Percentiles rank a stretch among this genome's conserved stretches.
Evolutionary conservation across 1,139 yeast genomes (phyloP).

Genomic region (Saccharomyces hybrid): DNA sequence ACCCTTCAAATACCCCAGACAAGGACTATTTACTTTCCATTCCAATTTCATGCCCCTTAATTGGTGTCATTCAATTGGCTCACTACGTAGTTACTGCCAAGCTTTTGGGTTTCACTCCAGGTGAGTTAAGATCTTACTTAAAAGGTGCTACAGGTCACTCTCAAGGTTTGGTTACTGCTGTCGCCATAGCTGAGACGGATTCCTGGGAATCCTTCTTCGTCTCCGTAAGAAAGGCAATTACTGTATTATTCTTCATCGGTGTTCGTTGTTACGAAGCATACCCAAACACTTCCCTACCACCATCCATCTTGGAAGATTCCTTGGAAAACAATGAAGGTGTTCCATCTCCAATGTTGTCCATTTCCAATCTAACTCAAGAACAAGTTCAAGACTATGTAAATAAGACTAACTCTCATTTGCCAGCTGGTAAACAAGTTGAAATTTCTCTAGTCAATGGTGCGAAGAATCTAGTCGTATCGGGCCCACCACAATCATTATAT

Average conservation of each 20-base stretch:
- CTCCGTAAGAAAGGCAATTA: constrained; percentile 68
- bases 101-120: constrained; percentile 81
- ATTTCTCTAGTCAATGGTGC: constrained; percentile 93
- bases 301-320: constrained; percentile 87
- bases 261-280: constrained; percentile 82
- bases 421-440: constrained; percentile 81
- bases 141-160: constrained; percentile 96
- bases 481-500: constrained; percentile 97
- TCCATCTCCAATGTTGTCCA: constrained; percentile 95
- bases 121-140: constrained; percentile 64
- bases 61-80: constrained; percentile 89
- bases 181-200: constrained; percentile 79
- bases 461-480: constrained; percentile 87
- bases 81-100: constrained; percentile 87
- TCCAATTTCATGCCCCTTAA: constrained; percentile 92
- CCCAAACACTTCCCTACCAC: constrained; percentile 92
- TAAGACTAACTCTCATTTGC: constrained; percentile 87
- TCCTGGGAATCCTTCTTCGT: constrained; percentile 77
- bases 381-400: constrained; percentile 76
- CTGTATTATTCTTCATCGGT: constrained; percentile 86
- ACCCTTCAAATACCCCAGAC: constrained; percentile 83
- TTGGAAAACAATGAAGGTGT: constrained; percentile 91
- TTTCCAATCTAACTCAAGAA: constrained; percentile 73
- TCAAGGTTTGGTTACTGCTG: constrained; percentile 92
- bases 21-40: constrained; percentile 81